These are phyloP conservation scores for Candida jianshihensis DNA, from an alignment of 805 yeast genomes.

Conservation along the genomic window DNA sequence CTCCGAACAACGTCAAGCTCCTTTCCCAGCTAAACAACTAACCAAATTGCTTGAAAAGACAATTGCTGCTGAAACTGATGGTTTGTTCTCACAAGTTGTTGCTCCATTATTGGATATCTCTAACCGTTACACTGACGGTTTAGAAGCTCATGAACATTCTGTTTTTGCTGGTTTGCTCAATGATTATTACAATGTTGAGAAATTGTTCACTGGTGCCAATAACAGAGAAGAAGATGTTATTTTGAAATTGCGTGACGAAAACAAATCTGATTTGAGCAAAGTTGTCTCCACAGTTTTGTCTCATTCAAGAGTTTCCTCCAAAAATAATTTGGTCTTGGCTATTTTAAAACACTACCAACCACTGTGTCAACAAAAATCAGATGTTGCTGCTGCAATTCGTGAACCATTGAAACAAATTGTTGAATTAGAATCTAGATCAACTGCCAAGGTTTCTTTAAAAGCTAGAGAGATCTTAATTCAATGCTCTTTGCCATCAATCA, in stretches of 20 bases:
- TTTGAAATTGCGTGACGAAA: constrained; percentile 79
- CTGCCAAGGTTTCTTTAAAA: constrained; percentile 89
- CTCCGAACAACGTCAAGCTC: constrained; percentile 56
- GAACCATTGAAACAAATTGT: constrained; percentile 72
- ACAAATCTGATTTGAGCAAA: constrained; percentile 64
- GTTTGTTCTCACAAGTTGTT: constrained; percentile 49
- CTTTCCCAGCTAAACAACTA: constrained; percentile 90
- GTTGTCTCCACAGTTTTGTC: constrained; percentile 75
- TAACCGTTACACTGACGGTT: constrained; percentile 61
- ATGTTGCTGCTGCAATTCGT: constrained; percentile 61
- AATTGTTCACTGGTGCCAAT: constrained; percentile 67
- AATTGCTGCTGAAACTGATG: constrained; percentile 41
- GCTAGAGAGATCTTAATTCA: constrained; percentile 95
- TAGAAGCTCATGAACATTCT: constrained; percentile 75
- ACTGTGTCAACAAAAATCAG: constrained; percentile 62
- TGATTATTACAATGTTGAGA: constrained; percentile 74
- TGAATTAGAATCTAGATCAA: constrained; percentile 81
- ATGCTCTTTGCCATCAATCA: constrained; percentile 92
- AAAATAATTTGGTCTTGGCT: constrained; percentile 83
- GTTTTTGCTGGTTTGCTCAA: constrained; percentile 64
- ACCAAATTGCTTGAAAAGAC: constrained; percentile 64
- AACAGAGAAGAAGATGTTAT: constrained; percentile 85
- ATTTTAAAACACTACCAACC: constrained; percentile 80
- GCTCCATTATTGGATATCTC: constrained; percentile 74
- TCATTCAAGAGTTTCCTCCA: constrained; percentile 89